phyloP scores from a whole-genome alignment of 257 asterid genomes.

The Ligustrum vulgare region DNA sequence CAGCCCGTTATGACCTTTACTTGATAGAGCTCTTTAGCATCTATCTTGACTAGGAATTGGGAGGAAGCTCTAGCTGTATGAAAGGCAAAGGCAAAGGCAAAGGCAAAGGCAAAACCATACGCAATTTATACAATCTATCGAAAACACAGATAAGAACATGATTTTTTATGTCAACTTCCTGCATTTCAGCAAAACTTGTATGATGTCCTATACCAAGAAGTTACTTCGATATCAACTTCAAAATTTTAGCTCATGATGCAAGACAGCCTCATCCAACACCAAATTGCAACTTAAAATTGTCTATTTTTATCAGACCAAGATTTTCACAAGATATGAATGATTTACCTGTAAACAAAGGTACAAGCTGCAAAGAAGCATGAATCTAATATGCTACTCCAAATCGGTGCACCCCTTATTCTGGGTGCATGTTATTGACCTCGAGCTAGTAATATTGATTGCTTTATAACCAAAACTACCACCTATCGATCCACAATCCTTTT shows the following conservation, averaged over 20 bases:
- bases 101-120: neutral
- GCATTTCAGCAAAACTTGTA: neutral
- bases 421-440: slow-evolving; percentile 37
- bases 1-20: neutral
- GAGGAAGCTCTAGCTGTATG: neutral
- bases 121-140: neutral
- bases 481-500: slow-evolving; percentile 56
- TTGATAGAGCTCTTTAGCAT: neutral
- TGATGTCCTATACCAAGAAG: slow-evolving; percentile 14
- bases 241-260: slow-evolving; percentile 30
- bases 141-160: neutral
- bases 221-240: slow-evolving; percentile 21
- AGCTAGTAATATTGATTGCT: slow-evolving; percentile 41
- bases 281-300: slow-evolving; percentile 17
- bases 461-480: slow-evolving; percentile 61
- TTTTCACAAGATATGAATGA: neutral
- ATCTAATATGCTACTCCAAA: slow-evolving; percentile 35
- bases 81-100: too few species aligned
- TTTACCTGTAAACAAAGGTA: neutral
- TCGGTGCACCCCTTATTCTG: slow-evolving; percentile 51
- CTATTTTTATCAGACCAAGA: neutral
- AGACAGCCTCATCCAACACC: slow-evolving; percentile 44
- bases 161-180: neutral
- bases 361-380: neutral
- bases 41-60: neutral